Base-by-base conservation (phyloP, 495 filamentous ascomycete species). In the Aspergillus kassunensis region DNA sequence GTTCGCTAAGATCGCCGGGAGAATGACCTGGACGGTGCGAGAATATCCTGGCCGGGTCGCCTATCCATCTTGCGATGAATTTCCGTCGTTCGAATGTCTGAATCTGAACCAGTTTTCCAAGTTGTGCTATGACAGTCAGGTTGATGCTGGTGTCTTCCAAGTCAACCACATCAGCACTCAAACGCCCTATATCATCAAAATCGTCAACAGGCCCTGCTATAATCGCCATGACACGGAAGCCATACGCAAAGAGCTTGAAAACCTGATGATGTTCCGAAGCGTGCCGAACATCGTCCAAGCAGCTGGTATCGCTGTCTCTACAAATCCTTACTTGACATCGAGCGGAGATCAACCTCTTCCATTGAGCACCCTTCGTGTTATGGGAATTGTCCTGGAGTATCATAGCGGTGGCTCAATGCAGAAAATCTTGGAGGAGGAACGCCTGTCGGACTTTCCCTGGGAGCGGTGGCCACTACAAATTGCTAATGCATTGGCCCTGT, bases 381-480 rank as follows among this genome's bases (percentile, higher is more conserved):
- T 20, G 39, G 57, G 57, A 10, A 56, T 62, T 44, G 19, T 65
- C 20, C 41, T 59, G 4, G 41, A 61, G 30, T 49, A 27, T 16
- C 54, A 59, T 39, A 21, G 44, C 30, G 60, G 60, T 34, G 57
- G 60, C 7, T 57, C 60, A 21, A 44, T 65, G n/a, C 24, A 49
- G 48, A 11, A 53, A 19, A 43, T 59, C 24, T 37, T 65, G 16
- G 21, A 11, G 5, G 36, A 33, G 13, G 4, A 33, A 2, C 13
- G 8, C 30, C 30, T 33, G 30, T 11, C 13, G 7, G 3, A 29
- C 9, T 20, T 20, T 39, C 6, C 5, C 8, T 39, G 16, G 36
- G 16, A 39, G 21, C 36, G 10, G 18, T 69, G 58, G 59, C 52
- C 59, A 33, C 10, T 65, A 15, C 62, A 71, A 58, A 70, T 70